A percentile compares a stretch with the other conserved stretches of the same genome.
phyloP scores from a whole-genome alignment of 2,329 filamentous ascomycete genomes.

The Stenocarpella maydis region DNA sequence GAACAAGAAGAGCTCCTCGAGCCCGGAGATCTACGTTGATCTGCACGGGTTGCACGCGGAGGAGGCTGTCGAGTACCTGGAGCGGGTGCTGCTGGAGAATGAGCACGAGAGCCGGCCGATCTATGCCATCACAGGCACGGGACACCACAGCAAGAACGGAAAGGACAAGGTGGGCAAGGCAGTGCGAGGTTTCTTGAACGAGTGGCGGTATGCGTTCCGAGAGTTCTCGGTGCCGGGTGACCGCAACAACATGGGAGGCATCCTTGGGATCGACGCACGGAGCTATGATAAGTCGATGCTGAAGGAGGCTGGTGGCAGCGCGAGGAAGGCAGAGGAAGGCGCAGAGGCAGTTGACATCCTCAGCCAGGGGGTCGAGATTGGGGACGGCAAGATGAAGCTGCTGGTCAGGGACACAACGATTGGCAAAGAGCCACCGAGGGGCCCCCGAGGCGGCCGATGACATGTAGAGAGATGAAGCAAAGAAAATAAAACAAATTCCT shows the following conservation, averaged over 20 bases:
- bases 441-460: slow-evolving; percentile 50
- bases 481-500: slow-evolving; percentile 37
- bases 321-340: slow-evolving; percentile 46
- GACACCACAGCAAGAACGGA: slow-evolving; percentile 97
- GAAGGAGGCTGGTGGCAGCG: slow-evolving; percentile 47
- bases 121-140: slow-evolving; percentile 96
- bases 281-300: slow-evolving; percentile 71
- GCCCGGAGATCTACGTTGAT: slow-evolving; percentile 88
- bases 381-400: slow-evolving; percentile 71
- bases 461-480: slow-evolving; percentile 23
- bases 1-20: slow-evolving; percentile 71
- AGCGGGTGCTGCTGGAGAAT: slow-evolving; percentile 86
- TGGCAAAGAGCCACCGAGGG: slow-evolving; percentile 60
- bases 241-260: slow-evolving; percentile 81
- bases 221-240: slow-evolving; percentile 98
- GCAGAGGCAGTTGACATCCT: slow-evolving; percentile 64
- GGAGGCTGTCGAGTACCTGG: slow-evolving; percentile 93
- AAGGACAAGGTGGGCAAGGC: slow-evolving; percentile 99
- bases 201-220: slow-evolving; percentile 94
- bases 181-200: slow-evolving; percentile 87
- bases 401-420: slow-evolving; percentile 61
- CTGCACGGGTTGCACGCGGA: slow-evolving; percentile 98
- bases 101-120: slow-evolving; percentile 76
- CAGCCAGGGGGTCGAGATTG: slow-evolving; percentile 72
- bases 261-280: slow-evolving; percentile 71